Conservation (phyloP, 2,329 filamentous ascomycete genomes). For the Metarhizium rileyi region DNA sequence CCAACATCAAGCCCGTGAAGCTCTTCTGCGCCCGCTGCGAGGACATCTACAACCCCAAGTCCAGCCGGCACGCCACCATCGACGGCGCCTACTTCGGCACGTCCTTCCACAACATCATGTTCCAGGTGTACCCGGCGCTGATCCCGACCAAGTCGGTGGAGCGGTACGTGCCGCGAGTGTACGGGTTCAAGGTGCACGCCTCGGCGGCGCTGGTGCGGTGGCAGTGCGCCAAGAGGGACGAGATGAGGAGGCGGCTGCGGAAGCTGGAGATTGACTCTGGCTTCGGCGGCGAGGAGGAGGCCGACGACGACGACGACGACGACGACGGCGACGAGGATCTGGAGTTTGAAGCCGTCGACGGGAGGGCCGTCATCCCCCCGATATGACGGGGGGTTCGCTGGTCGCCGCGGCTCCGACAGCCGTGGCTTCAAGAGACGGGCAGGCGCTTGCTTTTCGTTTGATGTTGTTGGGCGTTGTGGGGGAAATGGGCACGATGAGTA, state of each 20-base stretch:
- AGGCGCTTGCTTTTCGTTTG: neutral
- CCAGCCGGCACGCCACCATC: constrained; percentile 85
- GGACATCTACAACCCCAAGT: constrained; percentile 98
- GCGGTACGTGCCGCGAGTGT: constrained; percentile 82
- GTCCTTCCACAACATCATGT: constrained; percentile 97
- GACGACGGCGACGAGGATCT: constrained; percentile 45
- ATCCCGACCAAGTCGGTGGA: constrained; percentile 77
- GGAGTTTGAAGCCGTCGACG: constrained; percentile 29
- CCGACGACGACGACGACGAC: constrained; percentile 56
- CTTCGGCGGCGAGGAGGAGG: constrained; percentile 61
- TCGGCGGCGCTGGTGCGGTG: constrained; percentile 80
- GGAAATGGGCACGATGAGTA: neutral
- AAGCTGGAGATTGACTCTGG: constrained; percentile 67
- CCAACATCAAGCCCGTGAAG: constrained; percentile 84
- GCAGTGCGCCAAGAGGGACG: constrained; percentile 74
- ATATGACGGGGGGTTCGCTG: constrained; percentile 5
- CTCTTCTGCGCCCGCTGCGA: constrained; percentile 96
- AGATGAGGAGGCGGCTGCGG: constrained; percentile 68
- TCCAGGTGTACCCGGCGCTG: constrained; percentile 92
- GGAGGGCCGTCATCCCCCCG: constrained; percentile 15
- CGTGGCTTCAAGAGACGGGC: neutral
- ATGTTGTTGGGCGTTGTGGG: neutral
- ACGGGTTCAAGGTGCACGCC: constrained; percentile 92
- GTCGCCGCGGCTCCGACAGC: neutral
- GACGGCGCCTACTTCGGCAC: constrained; percentile 98